Percentiles rank a stretch among this genome's conserved stretches.
Conservation (phyloP, 2,329 filamentous ascomycete genomes). For the Volutella citrinella region DNA sequence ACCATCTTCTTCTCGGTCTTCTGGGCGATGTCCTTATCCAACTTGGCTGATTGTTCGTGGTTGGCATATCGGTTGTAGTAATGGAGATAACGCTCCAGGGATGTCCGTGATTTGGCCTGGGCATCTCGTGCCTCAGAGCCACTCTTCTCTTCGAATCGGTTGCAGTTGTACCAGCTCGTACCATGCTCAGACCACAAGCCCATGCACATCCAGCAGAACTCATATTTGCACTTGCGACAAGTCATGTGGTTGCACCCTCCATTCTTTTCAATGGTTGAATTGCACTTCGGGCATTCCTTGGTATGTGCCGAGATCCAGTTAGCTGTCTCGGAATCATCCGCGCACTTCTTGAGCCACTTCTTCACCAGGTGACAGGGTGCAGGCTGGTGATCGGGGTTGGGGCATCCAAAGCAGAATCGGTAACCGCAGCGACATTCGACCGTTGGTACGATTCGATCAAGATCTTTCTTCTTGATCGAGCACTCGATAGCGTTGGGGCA, state of each 20-base stretch:
- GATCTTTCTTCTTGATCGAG: conserved; percentile 79
- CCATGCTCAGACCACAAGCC: conserved; percentile 97
- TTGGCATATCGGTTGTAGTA: conserved; percentile 99
- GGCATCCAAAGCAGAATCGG: conserved; percentile 94
- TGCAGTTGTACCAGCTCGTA: conserved; percentile 99
- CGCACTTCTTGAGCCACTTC: conserved; percentile 96
- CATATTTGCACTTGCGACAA: conserved; percentile 90
- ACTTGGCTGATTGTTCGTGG: conserved; percentile 93
- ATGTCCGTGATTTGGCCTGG: conserved; percentile 86
- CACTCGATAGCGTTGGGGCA: conserved; percentile 93
- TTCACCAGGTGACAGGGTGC: conserved; percentile 89
- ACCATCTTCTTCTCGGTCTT: conserved; percentile 99
- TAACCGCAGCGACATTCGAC: conserved; percentile 83
- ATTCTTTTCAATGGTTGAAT: conserved; percentile 98
- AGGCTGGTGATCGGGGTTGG: conserved; percentile 85
- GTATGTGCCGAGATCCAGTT: conserved; percentile 99
- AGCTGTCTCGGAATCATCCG: conserved; percentile 95
- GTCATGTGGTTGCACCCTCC: conserved; percentile 98
- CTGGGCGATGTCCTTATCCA: conserved; percentile 92
- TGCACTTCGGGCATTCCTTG: conserved; percentile 94
- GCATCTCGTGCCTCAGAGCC: conserved; percentile 86
- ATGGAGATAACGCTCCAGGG: conserved; percentile 92
- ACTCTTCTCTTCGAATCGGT: conserved; percentile 93
- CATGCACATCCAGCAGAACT: conserved; percentile 99
- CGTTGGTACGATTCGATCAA: conserved; percentile 82